Percentiles rank a stretch among this genome's conserved stretches.
Conservation (phyloP, 352 stramenopile species). For the Pilasporangium apinafurcum region DNA sequence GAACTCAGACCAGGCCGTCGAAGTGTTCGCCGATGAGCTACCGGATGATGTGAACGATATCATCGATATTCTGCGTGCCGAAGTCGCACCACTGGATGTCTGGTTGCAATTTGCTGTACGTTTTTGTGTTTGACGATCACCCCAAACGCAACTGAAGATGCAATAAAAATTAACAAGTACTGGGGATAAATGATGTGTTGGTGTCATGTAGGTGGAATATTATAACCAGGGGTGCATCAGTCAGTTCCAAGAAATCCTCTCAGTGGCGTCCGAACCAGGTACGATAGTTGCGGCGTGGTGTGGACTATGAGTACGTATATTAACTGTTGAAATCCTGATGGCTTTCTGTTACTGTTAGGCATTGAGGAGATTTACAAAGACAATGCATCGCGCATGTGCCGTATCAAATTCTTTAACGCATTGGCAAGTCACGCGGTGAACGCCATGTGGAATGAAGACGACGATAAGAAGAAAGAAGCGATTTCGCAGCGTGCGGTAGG, state of each 20-base stretch:
- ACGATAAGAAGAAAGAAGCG: slow-evolving; percentile 81
- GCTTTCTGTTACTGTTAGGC: slow-evolving; percentile 7
- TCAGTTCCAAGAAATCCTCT: slow-evolving; percentile 85
- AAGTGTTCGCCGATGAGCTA: slow-evolving; percentile 88
- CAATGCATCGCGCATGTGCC: slow-evolving; percentile 71
- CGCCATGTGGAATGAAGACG: slow-evolving; percentile 86
- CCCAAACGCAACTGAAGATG: too few species aligned
- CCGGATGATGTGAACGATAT: slow-evolving; percentile 89
- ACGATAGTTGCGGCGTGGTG: too few species aligned
- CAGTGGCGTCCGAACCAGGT: slow-evolving; percentile 72
- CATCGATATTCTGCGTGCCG: slow-evolving; percentile 87
- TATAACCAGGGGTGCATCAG: slow-evolving; percentile 78
- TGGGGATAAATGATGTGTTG: background rate
- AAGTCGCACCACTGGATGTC: slow-evolving; percentile 87
- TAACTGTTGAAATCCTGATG: background rate
- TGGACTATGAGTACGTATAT: background rate
- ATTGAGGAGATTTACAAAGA: slow-evolving; percentile 89
- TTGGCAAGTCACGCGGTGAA: slow-evolving; percentile 82
- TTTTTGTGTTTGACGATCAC: background rate
- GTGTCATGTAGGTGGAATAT: slow-evolving; percentile 63
- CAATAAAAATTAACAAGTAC: too few species aligned
- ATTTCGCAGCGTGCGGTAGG: slow-evolving; percentile 75
- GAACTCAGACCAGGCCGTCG: slow-evolving; percentile 85
- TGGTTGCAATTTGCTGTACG: slow-evolving; percentile 89
- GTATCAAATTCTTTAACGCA: slow-evolving; percentile 88